Conservation (phyloP, 2,329 filamentous ascomycete species). For the Akanthomyces dipterigenus region DNA sequence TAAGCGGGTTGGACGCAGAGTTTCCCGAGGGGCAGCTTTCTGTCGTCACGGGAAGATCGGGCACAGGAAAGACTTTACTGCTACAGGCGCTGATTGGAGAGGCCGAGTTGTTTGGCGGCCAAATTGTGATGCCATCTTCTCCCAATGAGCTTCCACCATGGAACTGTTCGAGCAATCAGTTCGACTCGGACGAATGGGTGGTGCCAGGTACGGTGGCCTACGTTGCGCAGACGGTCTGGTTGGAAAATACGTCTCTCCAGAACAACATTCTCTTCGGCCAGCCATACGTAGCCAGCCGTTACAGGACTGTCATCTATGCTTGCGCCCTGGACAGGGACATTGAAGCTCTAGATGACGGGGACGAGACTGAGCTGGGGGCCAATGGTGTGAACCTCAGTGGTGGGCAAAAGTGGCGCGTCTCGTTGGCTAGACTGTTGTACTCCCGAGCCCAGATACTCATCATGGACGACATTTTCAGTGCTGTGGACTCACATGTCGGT, state of each 20-base stretch:
- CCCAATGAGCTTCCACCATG: conserved; percentile 32
- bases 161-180: conserved; percentile 44
- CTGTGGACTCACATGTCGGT: conserved; percentile 75
- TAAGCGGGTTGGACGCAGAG: conserved; percentile 56
- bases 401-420: conserved; percentile 77
- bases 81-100: conserved; percentile 70
- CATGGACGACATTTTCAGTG: conserved; percentile 78
- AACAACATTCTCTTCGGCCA: conserved; percentile 76
- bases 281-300: conserved; percentile 61
- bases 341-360: conserved; percentile 67
- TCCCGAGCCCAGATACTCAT: conserved; percentile 69
- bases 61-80: conserved; percentile 70
- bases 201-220: conserved; percentile 64
- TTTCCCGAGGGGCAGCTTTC: conserved; percentile 67
- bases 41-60: conserved; percentile 70
- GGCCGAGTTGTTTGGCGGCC: conserved; percentile 59
- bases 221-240: conserved; percentile 76
- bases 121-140: conserved; percentile 50
- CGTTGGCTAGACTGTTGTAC: conserved; percentile 72
- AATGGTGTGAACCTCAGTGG: conserved; percentile 81
- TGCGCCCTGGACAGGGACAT: conserved; percentile 73
- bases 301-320: conserved; percentile 60
- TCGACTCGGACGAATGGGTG: conserved; percentile 60
- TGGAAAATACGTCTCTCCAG: conserved; percentile 71
- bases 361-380: conserved; percentile 73